A percentile compares a stretch with the other conserved stretches of the same genome.
Evolutionary conservation across 1,139 yeast genomes (phyloP).

Genomic region (Protomyces inouyei): DNA sequence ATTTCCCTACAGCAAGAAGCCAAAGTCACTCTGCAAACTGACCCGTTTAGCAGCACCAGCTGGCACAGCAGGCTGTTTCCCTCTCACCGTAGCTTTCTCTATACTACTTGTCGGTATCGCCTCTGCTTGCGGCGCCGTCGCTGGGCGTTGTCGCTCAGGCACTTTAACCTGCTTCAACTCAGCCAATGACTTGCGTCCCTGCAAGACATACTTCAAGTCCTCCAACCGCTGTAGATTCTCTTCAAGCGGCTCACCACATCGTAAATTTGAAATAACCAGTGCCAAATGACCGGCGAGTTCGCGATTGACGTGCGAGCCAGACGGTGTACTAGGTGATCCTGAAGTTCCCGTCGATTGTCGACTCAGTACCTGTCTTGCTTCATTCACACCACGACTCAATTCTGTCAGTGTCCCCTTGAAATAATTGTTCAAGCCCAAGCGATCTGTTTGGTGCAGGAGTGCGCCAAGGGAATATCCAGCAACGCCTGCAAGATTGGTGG

Average conservation of each 20-base stretch:
- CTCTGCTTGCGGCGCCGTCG: background rate
- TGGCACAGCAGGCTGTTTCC: background rate
- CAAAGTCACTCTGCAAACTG: background rate
- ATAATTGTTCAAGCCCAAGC: constrained; percentile 13
- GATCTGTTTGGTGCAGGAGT: constrained; percentile 18
- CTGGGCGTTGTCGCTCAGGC: background rate
- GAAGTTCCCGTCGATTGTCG: constrained; percentile 4
- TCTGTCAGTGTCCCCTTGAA: constrained; percentile 17
- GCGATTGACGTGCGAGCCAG: background rate
- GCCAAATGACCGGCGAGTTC: constrained; percentile 22
- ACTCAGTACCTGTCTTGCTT: constrained; percentile 14
- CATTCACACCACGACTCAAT: constrained; percentile 8
- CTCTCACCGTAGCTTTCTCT: background rate
- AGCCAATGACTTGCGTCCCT: constrained; percentile 7
- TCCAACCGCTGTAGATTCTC: constrained; percentile 5
- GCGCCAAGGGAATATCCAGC: constrained; percentile 5
- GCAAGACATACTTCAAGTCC: constrained; percentile 10
- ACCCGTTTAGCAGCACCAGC: background rate
- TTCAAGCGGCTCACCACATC: constrained; percentile 8
- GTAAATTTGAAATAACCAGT: constrained; percentile 11
- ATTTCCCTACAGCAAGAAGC: background rate
- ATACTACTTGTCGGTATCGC: background rate
- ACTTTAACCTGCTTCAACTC: background rate
- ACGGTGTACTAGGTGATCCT: background rate
- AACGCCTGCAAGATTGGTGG: constrained; percentile 31